These are phyloP conservation scores for Aspergillus ochraceoroseus DNA, from an alignment of 2,329 filamentous ascomycete genomes.

Conservation along the genomic window DNA sequence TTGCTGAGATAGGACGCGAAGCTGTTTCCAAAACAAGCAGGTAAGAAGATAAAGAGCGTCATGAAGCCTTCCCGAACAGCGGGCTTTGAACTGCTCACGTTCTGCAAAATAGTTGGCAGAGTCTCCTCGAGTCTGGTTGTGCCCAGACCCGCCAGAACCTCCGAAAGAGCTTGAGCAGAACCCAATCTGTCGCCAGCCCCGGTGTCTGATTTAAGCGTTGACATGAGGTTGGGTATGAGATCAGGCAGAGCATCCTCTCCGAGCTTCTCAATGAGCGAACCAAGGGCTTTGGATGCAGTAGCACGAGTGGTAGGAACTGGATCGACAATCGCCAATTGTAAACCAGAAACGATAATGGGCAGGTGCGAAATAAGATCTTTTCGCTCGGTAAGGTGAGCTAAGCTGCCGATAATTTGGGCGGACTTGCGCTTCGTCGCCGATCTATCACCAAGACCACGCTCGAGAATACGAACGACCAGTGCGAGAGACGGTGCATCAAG, in stretches of 20 bases:
- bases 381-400: constrained; percentile 93
- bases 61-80: constrained; percentile 97
- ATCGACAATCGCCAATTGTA: constrained; percentile 85
- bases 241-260: constrained; percentile 95
- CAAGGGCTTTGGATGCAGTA: constrained; percentile 90
- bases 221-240: constrained; percentile 95
- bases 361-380: constrained; percentile 89
- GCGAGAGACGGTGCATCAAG: constrained; percentile 95
- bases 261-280: constrained; percentile 95
- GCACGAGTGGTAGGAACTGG: constrained; percentile 94
- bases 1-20: constrained; percentile 92
- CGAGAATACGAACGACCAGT: constrained; percentile 88
- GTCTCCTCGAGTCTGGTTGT: constrained; percentile 92
- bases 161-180: constrained; percentile 91
- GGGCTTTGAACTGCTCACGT: constrained; percentile 84
- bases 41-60: constrained; percentile 98
- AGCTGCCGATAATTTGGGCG: constrained; percentile 93
- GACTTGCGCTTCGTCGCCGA: constrained; percentile 96
- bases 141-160: constrained; percentile 91
- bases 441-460: constrained; percentile 83
- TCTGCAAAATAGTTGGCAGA: constrained; percentile 90
- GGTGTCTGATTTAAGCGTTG: constrained; percentile 93
- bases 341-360: constrained; percentile 82
- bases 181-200: constrained; percentile 93
- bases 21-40: constrained; percentile 97